Conservation (phyloP, 2,329 filamentous ascomycete species). For the Periglandula ipomoeae region DNA sequence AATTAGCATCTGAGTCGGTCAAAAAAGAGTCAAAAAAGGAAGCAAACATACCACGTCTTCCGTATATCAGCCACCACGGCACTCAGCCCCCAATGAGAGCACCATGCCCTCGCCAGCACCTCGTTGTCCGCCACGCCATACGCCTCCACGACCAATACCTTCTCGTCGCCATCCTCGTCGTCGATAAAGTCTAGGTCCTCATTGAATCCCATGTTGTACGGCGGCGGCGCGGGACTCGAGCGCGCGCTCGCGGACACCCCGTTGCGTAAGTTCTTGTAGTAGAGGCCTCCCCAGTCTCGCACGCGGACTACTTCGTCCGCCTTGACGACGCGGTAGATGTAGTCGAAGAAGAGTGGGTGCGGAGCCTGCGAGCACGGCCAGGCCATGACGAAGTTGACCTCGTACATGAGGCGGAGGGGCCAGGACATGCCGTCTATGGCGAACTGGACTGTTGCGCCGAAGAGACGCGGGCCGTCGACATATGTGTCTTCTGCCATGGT, state of each 20-base stretch:
- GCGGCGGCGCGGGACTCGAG: conserved; percentile 24
- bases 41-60: conserved; percentile 51
- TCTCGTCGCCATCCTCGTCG: conserved; percentile 43
- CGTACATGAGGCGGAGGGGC: conserved; percentile 53
- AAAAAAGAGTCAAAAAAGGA: background rate
- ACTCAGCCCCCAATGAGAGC: conserved; percentile 63
- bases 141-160: conserved; percentile 62
- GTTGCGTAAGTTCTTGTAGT: conserved; percentile 18
- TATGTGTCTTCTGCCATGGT: conserved; percentile 16
- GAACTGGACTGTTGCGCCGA: conserved; percentile 54
- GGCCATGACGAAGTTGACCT: conserved; percentile 57
- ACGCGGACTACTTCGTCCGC: conserved; percentile 59
- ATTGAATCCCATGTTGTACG: conserved; percentile 10
- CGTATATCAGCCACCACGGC: conserved; percentile 61
- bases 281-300: conserved; percentile 52
- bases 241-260: conserved; percentile 20
- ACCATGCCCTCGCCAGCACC: conserved; percentile 69
- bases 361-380: conserved; percentile 56
- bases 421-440: conserved; percentile 54
- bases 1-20: conserved; percentile 12
- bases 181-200: conserved; percentile 11
- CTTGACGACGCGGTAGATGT: conserved; percentile 47
- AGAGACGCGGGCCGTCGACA: conserved; percentile 33
- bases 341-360: conserved; percentile 66
- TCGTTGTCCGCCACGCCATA: conserved; percentile 68